Percentiles rank a stretch among this genome's conserved stretches.
Conservation (phyloP, 1,284 basidiomycete species). For the Pyrrhoderma lamaoense region DNA sequence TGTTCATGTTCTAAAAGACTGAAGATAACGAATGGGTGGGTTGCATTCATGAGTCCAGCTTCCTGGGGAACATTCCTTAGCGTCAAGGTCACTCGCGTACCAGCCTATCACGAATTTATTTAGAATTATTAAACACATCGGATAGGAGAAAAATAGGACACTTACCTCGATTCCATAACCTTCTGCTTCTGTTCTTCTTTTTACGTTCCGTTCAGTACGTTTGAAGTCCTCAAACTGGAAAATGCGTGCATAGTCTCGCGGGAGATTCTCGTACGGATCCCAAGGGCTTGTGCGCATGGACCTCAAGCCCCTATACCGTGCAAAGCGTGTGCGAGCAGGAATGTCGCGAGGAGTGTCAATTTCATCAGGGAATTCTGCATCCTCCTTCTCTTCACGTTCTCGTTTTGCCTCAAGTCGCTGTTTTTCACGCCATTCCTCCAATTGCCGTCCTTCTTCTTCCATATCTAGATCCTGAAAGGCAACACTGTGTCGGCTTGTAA, state of each 20-base stretch:
- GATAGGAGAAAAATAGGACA: conserved; percentile 1
- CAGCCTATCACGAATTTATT: conserved; percentile 46
- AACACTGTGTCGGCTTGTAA: conserved; percentile 48
- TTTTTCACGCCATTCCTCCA: conserved; percentile 49
- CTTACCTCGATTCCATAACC: conserved; percentile 57
- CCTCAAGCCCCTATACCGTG: conserved; percentile 86
- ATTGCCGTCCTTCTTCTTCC: conserved; percentile 83
- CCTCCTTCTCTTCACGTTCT: conserved; percentile 50
- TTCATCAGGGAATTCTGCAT: conserved; percentile 90
- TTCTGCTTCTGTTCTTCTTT: conserved; percentile 56
- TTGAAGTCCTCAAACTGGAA: conserved; percentile 97
- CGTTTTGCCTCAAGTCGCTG: conserved; percentile 36
- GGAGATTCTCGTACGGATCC: conserved; percentile 97
- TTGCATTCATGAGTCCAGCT: conserved; percentile 28
- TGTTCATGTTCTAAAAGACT: conserved; percentile 92
- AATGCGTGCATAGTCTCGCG: conserved; percentile 88
- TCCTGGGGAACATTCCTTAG: conserved; percentile 67
- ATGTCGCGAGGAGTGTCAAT: conserved; percentile 92
- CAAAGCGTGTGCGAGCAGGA: conserved; percentile 83
- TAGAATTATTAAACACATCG: conserved; percentile 2
- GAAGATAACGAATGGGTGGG: conserved; percentile 67
- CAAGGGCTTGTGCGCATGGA: conserved; percentile 94
- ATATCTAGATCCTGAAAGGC: conserved; percentile 71
- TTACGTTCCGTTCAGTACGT: conserved; percentile 75
- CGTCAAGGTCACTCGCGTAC: conserved; percentile 70